Percentiles rank a stretch among this genome's conserved stretches.
phyloP scores from a whole-genome alignment of 352 stramenopile genomes.

The Globisporangium nagaii region DNA sequence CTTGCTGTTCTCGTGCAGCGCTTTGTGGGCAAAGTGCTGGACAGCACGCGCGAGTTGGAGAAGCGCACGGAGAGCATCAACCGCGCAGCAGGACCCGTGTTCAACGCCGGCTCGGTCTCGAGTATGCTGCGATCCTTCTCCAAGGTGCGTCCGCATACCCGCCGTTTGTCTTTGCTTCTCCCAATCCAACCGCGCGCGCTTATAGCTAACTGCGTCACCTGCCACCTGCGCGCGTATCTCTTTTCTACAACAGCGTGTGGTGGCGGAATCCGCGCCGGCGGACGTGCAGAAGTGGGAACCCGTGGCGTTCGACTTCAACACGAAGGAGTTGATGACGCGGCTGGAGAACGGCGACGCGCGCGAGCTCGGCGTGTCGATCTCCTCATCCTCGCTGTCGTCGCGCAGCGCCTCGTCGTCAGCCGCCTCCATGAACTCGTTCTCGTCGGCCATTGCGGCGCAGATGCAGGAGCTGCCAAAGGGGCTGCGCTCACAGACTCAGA shows the following conservation, averaged over 20 bases:
- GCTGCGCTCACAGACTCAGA: not conserved
- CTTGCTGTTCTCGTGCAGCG: slow-evolving; percentile 18
- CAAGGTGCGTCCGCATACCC: slow-evolving; percentile 33
- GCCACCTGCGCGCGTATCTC: not conserved
- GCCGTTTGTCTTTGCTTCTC: not conserved
- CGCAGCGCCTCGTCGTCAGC: not conserved
- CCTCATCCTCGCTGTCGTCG: slow-evolving; percentile 12
- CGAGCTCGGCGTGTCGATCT: slow-evolving; percentile 58
- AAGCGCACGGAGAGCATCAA: slow-evolving; percentile 49
- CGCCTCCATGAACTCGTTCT: slow-evolving; percentile 6
- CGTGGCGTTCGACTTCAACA: slow-evolving; percentile 51
- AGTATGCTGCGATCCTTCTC: slow-evolving; percentile 64
- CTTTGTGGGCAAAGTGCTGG: slow-evolving; percentile 51
- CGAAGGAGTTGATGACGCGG: slow-evolving; percentile 39
- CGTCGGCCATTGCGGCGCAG: slow-evolving; percentile 6
- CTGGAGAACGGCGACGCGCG: slow-evolving; percentile 51
- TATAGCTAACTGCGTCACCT: not conserved
- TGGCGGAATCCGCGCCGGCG: slow-evolving; percentile 20
- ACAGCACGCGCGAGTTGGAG: slow-evolving; percentile 59
- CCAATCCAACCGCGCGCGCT: not conserved
- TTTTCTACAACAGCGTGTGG: slow-evolving; percentile 28
- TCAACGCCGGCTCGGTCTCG: slow-evolving; percentile 47
- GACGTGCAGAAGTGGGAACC: slow-evolving; percentile 53
- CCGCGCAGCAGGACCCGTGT: slow-evolving; percentile 49
- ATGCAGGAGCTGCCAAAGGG: slow-evolving; percentile 9